These are phyloP conservation scores for Penicillium ochrochloron DNA, from an alignment of 495 filamentous ascomycete genomes.

Conservation along the genomic window DNA sequence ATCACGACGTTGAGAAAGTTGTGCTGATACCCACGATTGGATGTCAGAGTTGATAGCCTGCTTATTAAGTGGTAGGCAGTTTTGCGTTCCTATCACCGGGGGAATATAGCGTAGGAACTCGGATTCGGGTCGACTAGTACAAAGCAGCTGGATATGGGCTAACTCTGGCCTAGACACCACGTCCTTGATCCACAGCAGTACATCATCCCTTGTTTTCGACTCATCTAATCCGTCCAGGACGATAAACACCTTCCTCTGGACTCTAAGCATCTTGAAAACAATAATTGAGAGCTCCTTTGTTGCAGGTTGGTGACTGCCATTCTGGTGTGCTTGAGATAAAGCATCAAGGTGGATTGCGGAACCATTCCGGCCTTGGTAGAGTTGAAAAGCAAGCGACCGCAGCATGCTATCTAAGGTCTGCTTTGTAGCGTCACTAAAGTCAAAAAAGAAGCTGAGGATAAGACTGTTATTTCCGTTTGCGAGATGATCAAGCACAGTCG, in stretches of 20 bases:
- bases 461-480: slow-evolving; percentile 16
- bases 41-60: no score
- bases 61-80: slow-evolving; percentile 22
- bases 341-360: slow-evolving; percentile 23
- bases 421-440: slow-evolving; percentile 32
- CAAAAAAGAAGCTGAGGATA: slow-evolving; percentile 38
- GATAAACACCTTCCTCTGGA: no score
- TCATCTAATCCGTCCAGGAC: no score
- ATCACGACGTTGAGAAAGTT: slow-evolving; percentile 29
- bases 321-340: slow-evolving; percentile 21
- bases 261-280: no score
- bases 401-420: slow-evolving; percentile 33
- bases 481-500: slow-evolving; percentile 29
- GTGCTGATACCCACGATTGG: slow-evolving; percentile 30
- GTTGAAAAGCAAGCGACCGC: slow-evolving; percentile 34
- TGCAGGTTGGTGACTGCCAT: no score
- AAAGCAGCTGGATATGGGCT: slow-evolving; percentile 28
- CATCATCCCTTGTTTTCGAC: no score
- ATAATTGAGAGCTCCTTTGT: no score
- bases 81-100: slow-evolving; percentile 22
- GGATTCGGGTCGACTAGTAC: slow-evolving; percentile 35
- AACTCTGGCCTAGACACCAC: slow-evolving; percentile 20
- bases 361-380: slow-evolving; percentile 20
- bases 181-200: no score
- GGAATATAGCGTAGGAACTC: slow-evolving; percentile 27